Evolutionary conservation across 2,329 filamentous ascomycete genomes (phyloP).

Genomic region (Aspergillus hortae): DNA sequence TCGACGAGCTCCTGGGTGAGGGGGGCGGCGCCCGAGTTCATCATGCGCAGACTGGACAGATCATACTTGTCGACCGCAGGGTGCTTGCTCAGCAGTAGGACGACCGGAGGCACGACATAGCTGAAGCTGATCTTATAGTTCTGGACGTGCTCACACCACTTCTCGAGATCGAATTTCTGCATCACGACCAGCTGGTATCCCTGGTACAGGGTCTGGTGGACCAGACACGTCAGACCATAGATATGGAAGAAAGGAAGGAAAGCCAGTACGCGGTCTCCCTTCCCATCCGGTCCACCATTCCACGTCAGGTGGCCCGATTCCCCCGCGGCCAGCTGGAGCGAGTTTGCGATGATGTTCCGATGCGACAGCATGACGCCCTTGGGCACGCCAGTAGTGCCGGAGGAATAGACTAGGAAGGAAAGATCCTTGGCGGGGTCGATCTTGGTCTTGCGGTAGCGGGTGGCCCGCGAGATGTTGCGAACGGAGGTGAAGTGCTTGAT

Average conservation of each 20-base stretch:
- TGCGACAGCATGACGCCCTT: constrained; percentile 91
- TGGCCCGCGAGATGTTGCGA: constrained; percentile 58
- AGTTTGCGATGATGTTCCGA: constrained; percentile 74
- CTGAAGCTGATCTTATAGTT: constrained; percentile 70
- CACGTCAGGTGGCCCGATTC: constrained; percentile 57
- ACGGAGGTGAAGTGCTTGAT: constrained; percentile 72
- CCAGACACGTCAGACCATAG: constrained; percentile 74
- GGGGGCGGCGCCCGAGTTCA: constrained; percentile 85
- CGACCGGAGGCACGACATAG: constrained; percentile 81
- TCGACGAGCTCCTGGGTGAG: constrained; percentile 77
- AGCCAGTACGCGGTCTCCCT: constrained; percentile 70
- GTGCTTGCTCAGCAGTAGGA: constrained; percentile 75
- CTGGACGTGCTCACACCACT: constrained; percentile 74
- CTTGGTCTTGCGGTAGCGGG: constrained; percentile 58
- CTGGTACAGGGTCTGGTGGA: constrained; percentile 64
- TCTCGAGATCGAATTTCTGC: constrained; percentile 75
- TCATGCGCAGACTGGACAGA: constrained; percentile 71
- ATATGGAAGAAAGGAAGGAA: constrained; percentile 90
- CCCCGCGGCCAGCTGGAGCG: constrained; percentile 52
- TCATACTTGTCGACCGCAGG: constrained; percentile 77
- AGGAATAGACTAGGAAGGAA: constrained; percentile 83
- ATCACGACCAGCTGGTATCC: constrained; percentile 69
- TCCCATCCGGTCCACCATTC: constrained; percentile 56
- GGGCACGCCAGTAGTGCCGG: constrained; percentile 83
- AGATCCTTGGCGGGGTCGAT: constrained; percentile 68